phyloP scores from a whole-genome alignment of 2,329 filamentous ascomycete genomes.

The Pseudocercospora cruenta region DNA sequence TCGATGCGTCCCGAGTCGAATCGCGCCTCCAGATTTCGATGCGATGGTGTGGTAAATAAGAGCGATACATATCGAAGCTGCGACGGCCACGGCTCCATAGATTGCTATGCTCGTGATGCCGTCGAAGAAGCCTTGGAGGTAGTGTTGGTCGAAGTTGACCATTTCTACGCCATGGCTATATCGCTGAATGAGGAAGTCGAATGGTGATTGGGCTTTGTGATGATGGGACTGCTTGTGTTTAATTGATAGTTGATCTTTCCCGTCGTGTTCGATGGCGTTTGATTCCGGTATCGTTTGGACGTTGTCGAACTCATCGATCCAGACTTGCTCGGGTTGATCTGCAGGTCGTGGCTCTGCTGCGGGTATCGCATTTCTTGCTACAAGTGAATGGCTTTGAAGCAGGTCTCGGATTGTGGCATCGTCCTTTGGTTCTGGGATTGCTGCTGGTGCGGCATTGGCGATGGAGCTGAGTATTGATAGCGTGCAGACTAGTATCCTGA shows the following conservation, averaged over 20 bases:
- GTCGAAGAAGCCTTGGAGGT: constrained; percentile 1
- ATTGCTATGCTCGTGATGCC: constrained; percentile 1
- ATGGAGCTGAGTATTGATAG: not conserved
- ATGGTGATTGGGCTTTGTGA: not conserved
- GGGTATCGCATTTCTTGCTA: not conserved
- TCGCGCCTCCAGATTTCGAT: not conserved
- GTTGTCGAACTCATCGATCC: constrained; percentile 21
- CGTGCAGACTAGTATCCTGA: not conserved
- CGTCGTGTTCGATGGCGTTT: not conserved
- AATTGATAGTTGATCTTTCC: not conserved
- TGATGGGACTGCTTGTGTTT: not conserved
- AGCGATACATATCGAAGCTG: not conserved
- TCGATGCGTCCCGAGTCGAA: not conserved
- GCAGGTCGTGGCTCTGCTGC: not conserved
- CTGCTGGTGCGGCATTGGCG: not conserved
- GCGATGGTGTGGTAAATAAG: not conserved
- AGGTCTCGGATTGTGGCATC: not conserved
- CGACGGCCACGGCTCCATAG: not conserved
- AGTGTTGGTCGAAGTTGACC: not conserved
- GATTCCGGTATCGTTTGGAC: constrained; percentile 6
- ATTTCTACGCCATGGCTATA: not conserved
- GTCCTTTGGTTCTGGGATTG: not conserved
- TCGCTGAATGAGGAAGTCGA: not conserved
- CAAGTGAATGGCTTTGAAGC: not conserved
- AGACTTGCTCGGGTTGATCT: constrained; percentile 11